Evolutionary conservation across 495 filamentous ascomycete genomes (phyloP), one percentile per base, ranked within the genome.

Genomic region (Daldinia childiae): DNA sequence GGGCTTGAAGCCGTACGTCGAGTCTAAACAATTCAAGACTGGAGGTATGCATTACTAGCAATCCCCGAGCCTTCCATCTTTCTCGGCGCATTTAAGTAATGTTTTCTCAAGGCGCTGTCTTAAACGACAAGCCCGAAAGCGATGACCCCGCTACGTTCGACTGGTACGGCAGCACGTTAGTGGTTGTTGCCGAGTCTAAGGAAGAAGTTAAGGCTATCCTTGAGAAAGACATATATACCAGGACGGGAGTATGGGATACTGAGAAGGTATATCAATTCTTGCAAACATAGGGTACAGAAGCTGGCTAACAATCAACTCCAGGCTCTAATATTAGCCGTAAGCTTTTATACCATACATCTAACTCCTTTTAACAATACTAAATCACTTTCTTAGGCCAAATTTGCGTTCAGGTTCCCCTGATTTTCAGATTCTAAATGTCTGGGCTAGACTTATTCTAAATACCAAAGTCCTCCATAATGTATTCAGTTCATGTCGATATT

Each of bases 241-340:
- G 75, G 58, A 78, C 68, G n/a, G 90, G 87, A 0, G 92, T 98
- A 14, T 97, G 94, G 94, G 92, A 97, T 85, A 81, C 90, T 67
- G 87, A 90, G 17, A 94, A 92, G 76, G 90, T 91, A 66, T 65
- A 74, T 76, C 58, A 1, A 32, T 30, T 45, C 27, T 39, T 58
- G 21, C 38, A 19, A 58, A 68, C n/a, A n/a, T 45, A 2, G 30
- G 5, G 17, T 8, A 41, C 29, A 38, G 21, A 29, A 30, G 7
- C 4, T 29, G 15, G 6, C 75, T 54, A 54, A 78, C 51, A 43
- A 12, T n/a, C 6, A 34, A 59, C 24, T 24, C 15, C 50, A 78
- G 76, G 69, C 58, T 56, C 76, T 83, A 41, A 83, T 85, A 66
- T 83, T 81, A 76, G 78, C 76, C 57, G 76, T 78, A 77, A 67